These are phyloP conservation scores for Heracleum sosnowskyi DNA, from an alignment of 129 eudicot genomes.

Conservation along the genomic window DNA sequence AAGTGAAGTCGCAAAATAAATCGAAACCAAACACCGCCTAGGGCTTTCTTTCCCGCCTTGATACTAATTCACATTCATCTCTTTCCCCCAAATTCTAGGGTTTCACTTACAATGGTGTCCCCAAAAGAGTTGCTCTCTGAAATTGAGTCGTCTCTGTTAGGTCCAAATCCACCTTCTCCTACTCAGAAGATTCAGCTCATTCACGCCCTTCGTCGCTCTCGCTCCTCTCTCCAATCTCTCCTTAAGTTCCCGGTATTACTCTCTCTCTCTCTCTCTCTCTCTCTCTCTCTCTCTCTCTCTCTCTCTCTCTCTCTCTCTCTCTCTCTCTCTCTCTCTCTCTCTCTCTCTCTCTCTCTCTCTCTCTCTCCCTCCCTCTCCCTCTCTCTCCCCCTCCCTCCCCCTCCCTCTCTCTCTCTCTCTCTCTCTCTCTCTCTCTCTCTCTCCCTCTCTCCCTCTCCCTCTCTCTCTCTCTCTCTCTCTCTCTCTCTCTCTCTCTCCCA, in stretches of 20 bases:
- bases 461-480: background rate
- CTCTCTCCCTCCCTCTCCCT: too few relatives aligned
- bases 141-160: constrained; percentile 58
- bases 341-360: too few relatives aligned
- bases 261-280: background rate
- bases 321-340: background rate
- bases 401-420: background rate
- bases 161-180: constrained; percentile 62
- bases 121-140: constrained; percentile 68
- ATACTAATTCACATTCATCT: background rate
- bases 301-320: background rate
- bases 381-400: too few relatives aligned
- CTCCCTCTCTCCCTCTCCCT: background rate
- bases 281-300: background rate
- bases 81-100: background rate
- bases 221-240: constrained; percentile 60
- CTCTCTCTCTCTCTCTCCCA: background rate
- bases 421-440: background rate
- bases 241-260: constrained; percentile 51
- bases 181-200: constrained; percentile 67
- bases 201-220: constrained; percentile 73
- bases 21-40: background rate
- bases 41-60: constrained; percentile 6
- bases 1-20: background rate
- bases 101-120: constrained; percentile 47